Evolutionary conservation across 192 early-diverging fungal genomes (phyloP), one percentile per base, ranked within the genome.

Genomic region (Paraglomus brasilianum): DNA sequence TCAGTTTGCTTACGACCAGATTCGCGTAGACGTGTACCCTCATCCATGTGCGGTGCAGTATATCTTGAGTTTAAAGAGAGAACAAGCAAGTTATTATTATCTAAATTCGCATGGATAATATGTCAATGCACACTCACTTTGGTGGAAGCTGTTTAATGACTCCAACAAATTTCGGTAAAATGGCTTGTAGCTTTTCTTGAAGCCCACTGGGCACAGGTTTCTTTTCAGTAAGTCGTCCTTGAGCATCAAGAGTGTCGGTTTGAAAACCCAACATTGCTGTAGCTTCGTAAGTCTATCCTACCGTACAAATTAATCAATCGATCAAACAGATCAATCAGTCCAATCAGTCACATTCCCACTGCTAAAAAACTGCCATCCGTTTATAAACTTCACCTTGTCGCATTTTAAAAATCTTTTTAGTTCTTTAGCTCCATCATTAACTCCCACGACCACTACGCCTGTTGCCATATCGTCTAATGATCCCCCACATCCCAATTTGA

Each of bases 11-110:
- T 69, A 7, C 90, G 81, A 0, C 89, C 89, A 72, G 90, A 91
- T 15, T 91, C 84, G 57, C 90, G 89, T 9, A 92, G 70, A 36
- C 86, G 68, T 65, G 85, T 84, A 19, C 91, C 91, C 30, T 30
- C 30, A 44, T 90, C 80, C 38, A 92, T 77, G 38, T 76, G 81
- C 15, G 90, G 62, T 0, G 89, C 90, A 49, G 89, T 89, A 74
- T 90, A 86, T 24, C 84, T 86, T 52, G 21, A 44, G 10, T 30
- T 30, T 30, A 2, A 3, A 30, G 1, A 30, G 30, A 30, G 30
- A 30, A 30, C 30, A 30, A 30, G 30, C 30, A 30, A 30, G 30
- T 30, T 30, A 30, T 30, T 30, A 39, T 45, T 30, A 40, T 49
- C 11, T 13, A 22, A 39, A 38, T 24, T 30, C 36, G 30, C 30